phyloP scores from a whole-genome alignment of 1,284 basidiomycete genomes.

The Schizophyllum commune region DNA sequence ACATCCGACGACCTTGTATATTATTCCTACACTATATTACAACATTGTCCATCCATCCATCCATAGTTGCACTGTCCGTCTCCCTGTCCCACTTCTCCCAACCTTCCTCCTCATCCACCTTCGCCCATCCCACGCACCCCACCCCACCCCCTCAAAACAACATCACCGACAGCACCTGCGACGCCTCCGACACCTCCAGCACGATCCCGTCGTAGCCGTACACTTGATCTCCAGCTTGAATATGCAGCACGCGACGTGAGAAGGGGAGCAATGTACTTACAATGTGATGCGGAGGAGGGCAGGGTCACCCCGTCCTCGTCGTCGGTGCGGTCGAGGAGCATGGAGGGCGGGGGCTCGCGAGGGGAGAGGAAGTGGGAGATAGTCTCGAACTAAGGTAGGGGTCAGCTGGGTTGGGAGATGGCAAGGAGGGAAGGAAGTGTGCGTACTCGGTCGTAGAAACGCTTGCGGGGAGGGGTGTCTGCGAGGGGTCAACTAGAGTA shows the following conservation, averaged over 20 bases:
- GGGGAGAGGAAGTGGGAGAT: constrained; percentile 70
- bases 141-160: constrained; percentile 62
- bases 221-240: constrained; percentile 32
- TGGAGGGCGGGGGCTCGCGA: constrained; percentile 63
- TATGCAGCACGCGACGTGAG: constrained; percentile 6
- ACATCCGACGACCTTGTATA: constrained; percentile 3
- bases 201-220: constrained; percentile 80
- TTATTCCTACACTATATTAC: not conserved
- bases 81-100: too few relatives aligned
- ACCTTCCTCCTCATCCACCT: too few relatives aligned
- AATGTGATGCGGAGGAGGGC: constrained; percentile 65
- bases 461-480: constrained; percentile 64
- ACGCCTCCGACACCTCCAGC: constrained; percentile 71
- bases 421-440: not conserved
- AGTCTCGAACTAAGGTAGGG: constrained; percentile 51
- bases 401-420: not conserved
- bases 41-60: not conserved
- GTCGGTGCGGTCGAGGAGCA: constrained; percentile 81
- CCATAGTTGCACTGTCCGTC: not conserved
- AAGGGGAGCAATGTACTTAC: constrained; percentile 34
- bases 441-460: constrained; percentile 56
- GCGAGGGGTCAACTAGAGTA: constrained; percentile 5
- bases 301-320: constrained; percentile 69
- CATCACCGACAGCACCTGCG: constrained; percentile 67
- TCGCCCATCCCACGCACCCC: too few relatives aligned